These are phyloP conservation scores for Plasmodium cynomolgi DNA, from an alignment of 169 alveolate genomes.

Conservation along the genomic window DNA sequence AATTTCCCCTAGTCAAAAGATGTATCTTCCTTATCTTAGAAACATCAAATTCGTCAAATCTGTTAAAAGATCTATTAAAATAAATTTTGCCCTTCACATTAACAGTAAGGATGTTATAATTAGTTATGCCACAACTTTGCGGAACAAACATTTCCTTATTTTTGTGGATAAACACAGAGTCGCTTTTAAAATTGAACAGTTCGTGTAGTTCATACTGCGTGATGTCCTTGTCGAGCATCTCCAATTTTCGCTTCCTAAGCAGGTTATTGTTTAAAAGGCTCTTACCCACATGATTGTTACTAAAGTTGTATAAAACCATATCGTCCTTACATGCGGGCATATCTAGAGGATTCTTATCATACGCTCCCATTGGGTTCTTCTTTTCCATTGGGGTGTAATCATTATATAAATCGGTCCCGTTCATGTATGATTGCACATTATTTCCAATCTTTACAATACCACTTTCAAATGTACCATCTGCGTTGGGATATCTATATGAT, in stretches of 20 bases:
- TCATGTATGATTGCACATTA: neutral
- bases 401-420: neutral
- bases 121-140: neutral
- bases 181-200: constrained; percentile 36
- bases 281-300: neutral
- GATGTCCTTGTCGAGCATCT: constrained; percentile 31
- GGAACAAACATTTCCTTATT: constrained; percentile 45
- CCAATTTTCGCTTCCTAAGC: constrained; percentile 39
- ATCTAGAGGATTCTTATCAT: neutral
- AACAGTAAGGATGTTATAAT: constrained; percentile 20
- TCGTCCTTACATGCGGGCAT: constrained; percentile 3
- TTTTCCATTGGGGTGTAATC: neutral
- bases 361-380: neutral
- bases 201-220: constrained; percentile 49
- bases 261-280: neutral
- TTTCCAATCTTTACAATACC: neutral
- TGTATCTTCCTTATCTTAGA: constrained; percentile 38
- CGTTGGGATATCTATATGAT: neutral
- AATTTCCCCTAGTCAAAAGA: neutral
- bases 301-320: neutral
- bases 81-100: constrained; percentile 48
- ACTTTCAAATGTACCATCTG: neutral
- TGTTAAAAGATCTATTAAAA: constrained; percentile 31
- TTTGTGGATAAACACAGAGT: constrained; percentile 23
- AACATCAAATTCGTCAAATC: constrained; percentile 44